Evolutionary conservation across 164 flowering plant genomes (phyloP), one percentile per base, ranked within the genome.

Genomic region (Kingdonia uniflora): DNA sequence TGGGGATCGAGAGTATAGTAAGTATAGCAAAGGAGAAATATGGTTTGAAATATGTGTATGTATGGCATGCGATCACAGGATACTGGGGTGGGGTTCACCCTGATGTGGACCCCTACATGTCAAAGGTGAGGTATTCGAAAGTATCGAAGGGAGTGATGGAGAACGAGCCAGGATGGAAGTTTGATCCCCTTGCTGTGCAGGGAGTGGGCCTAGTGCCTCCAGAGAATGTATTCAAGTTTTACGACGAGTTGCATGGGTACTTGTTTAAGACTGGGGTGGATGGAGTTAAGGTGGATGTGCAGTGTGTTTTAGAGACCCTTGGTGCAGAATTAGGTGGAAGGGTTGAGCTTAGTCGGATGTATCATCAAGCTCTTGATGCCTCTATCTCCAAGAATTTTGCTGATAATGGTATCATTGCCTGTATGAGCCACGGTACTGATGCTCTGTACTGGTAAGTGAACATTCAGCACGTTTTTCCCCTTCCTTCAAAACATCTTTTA

Each of bases 1-100:
- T 52, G 22, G 99, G 96, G 57, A 82, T 92, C 10, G 70, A 80
- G 49, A 76, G 63, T 60, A 80, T 88, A 10, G 96, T 84, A n/a
- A 63, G 61, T 46, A 67, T 76, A 5, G 91, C 94, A 1, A 92
- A 88, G 64, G 45, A 80, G 56, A 81, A 88, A 59, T 66, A 80
- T 38, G 91, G 95, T n/a, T 44, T 92, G 59, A 84, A 81, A 52
- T 77, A 80, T 49, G 98, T 87, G 51, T 91, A 91, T 46, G 88
- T 83, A 42, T 91, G 98, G 98, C 98, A 91, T 42, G 96, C 98
- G 14, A 82, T 92, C 10, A 80, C 82, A 0, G 99, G 99, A 19
- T 92, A 92, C 57, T 92, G 99, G 99, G 99, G 96, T 2, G 96
- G 99, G 42, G 96, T 92, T 17, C 64, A 75, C 1, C 91, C 94